phyloP scores from a whole-genome alignment of 257 asterid genomes.

The Solanum arcanum region DNA sequence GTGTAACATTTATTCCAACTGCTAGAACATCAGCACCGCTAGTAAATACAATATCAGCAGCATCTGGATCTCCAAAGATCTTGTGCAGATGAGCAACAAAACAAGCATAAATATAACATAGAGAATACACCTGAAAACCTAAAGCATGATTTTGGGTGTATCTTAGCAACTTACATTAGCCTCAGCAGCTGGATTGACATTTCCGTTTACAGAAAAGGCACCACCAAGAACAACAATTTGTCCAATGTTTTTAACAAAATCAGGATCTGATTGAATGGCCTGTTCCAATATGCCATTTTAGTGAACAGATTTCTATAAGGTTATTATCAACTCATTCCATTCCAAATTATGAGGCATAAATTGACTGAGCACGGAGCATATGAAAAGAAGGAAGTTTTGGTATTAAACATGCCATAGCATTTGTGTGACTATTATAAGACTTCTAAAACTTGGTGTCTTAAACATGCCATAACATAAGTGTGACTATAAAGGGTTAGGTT shows the following conservation, averaged over 20 bases:
- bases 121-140: not conserved
- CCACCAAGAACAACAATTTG: slow-evolving; percentile 96
- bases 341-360: not conserved
- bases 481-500: not conserved
- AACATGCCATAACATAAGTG: not conserved
- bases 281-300: slow-evolving; percentile 19
- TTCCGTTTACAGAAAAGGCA: slow-evolving; percentile 92
- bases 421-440: not conserved
- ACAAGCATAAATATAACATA: not conserved
- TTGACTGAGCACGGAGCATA: not conserved
- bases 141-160: not conserved
- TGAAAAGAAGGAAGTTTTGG: not conserved
- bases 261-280: slow-evolving; percentile 92
- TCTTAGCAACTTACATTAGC: slow-evolving; percentile 62
- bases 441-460: not conserved
- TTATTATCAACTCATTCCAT: not conserved
- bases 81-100: slow-evolving; percentile 16
- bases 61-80: slow-evolving; percentile 98
- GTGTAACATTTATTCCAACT: slow-evolving; percentile 86
- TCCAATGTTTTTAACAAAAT: slow-evolving; percentile 54
- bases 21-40: slow-evolving; percentile 97
- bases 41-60: slow-evolving; percentile 93
- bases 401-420: not conserved
- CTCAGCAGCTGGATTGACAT: slow-evolving; percentile 97
- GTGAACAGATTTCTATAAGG: not conserved